Evolutionary conservation across 2,329 filamentous ascomycete genomes (phyloP).

Genomic region (Ustulina deusta): DNA sequence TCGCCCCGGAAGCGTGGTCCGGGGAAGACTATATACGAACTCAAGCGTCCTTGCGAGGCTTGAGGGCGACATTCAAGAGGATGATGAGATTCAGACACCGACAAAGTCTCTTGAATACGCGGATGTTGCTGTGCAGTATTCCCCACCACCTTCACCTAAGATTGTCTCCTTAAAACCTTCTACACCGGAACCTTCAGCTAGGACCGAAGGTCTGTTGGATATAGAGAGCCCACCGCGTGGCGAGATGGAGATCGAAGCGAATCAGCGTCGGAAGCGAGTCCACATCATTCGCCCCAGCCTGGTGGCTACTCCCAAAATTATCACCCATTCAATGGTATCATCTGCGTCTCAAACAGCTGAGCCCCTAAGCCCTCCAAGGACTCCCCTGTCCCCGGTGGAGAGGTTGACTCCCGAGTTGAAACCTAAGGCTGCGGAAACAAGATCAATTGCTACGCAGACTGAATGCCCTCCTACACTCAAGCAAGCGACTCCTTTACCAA

Average conservation of each 20-base stretch:
- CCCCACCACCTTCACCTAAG: constrained; percentile 81
- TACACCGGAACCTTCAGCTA: constrained; percentile 58
- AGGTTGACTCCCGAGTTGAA: constrained; percentile 54
- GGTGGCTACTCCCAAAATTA: constrained; percentile 59
- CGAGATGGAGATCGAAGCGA: constrained; percentile 75
- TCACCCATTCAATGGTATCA: constrained; percentile 69
- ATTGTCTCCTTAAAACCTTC: constrained; percentile 56
- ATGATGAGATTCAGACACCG: constrained; percentile 58
- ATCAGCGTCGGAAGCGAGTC: constrained; percentile 78
- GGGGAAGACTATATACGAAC: constrained; percentile 66
- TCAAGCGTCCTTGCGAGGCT: constrained; percentile 67
- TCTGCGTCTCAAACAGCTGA: constrained; percentile 71
- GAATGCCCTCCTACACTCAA: constrained; percentile 51
- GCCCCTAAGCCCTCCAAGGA: constrained; percentile 73
- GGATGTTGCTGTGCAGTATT: constrained; percentile 77
- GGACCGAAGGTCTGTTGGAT: constrained; percentile 56
- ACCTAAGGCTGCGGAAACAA: constrained; percentile 55
- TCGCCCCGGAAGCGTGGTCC: constrained; percentile 66
- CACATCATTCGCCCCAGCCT: constrained; percentile 63
- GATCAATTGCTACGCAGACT: constrained; percentile 73
- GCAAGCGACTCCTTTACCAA: constrained; percentile 57
- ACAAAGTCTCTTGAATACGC: constrained; percentile 55
- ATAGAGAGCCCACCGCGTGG: constrained; percentile 59
- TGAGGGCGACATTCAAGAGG: constrained; percentile 64
- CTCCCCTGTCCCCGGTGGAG: constrained; percentile 66